Percentiles rank a stretch among this genome's conserved stretches.
These are phyloP conservation scores for Somion occarium DNA, from an alignment of 1,284 basidiomycete species.

Conservation along the genomic window DNA sequence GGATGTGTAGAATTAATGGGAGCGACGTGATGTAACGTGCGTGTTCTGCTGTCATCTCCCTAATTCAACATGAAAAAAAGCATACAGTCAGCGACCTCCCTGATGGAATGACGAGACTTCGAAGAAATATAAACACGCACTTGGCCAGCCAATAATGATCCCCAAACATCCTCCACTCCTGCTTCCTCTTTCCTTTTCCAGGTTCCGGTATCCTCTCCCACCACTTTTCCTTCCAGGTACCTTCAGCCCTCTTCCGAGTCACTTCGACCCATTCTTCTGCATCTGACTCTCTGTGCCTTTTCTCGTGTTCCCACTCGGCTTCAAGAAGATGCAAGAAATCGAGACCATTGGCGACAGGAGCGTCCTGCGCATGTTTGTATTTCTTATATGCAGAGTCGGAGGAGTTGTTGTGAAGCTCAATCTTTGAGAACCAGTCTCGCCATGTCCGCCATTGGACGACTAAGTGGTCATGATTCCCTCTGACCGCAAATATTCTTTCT, in stretches of 20 bases:
- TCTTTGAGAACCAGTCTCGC: conserved; percentile 58
- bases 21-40: conserved; percentile 66
- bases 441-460: conserved; percentile 85
- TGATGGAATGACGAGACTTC: too few species aligned
- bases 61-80: too few species aligned
- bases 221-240: conserved; percentile 40
- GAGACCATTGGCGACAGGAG: conserved; percentile 36
- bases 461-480: conserved; percentile 90
- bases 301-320: conserved; percentile 34
- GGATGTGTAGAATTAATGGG: conserved; percentile 74
- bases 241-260: conserved; percentile 30
- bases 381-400: neutral
- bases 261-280: conserved; percentile 41
- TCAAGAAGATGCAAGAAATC: conserved; percentile 48
- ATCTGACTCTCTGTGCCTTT: conserved; percentile 26
- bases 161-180: conserved; percentile 67
- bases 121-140: conserved; percentile 29
- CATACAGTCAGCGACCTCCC: too few species aligned
- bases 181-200: conserved; percentile 41
- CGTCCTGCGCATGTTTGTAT: neutral
- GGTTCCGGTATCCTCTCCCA: conserved; percentile 31
- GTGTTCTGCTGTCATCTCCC: conserved; percentile 51
- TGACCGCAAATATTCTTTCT: conserved; percentile 49
- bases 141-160: conserved; percentile 75
- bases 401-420: conserved; percentile 18